A percentile compares a stretch with the other conserved stretches of the same genome.
Conservation (phyloP, 2,329 filamentous ascomycete species). For the Fusarium tricinctum region DNA sequence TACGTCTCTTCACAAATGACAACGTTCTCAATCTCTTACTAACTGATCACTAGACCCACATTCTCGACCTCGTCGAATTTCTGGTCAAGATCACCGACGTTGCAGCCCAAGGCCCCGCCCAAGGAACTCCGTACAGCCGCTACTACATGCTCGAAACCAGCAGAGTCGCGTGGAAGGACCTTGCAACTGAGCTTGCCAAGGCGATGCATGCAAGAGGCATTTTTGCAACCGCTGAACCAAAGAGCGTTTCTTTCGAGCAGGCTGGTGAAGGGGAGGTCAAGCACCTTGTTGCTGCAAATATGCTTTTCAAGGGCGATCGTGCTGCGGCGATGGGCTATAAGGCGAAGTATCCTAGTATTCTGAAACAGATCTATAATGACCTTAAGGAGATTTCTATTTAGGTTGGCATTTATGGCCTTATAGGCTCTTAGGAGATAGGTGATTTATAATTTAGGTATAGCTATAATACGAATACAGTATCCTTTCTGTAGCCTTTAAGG, state of each 20-base stretch:
- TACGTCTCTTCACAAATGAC: rapidly evolving
- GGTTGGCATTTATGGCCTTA: neutral
- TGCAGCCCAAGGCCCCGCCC: neutral
- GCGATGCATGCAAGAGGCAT: constrained; percentile 7
- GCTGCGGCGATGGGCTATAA: constrained; percentile 11
- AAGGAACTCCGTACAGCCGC: constrained; percentile 13
- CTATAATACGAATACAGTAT: too few species aligned
- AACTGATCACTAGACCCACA: neutral
- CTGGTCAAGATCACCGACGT: constrained; percentile 9
- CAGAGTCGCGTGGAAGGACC: constrained; percentile 11
- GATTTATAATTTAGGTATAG: too few species aligned
- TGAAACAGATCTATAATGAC: constrained; percentile 13
- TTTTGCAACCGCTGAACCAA: neutral
- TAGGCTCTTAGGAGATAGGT: too few species aligned
- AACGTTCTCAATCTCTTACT: neutral
- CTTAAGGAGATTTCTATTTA: constrained; percentile 12
- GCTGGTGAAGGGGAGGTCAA: constrained; percentile 23
- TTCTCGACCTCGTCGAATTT: constrained; percentile 11
- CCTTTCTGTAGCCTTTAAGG: too few species aligned
- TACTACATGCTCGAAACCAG: constrained; percentile 25
- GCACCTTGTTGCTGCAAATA: constrained; percentile 17
- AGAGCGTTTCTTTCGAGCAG: constrained; percentile 7
- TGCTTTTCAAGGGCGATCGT: constrained; percentile 25
- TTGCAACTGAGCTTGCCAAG: constrained; percentile 10
- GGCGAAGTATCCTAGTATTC: neutral